Conservation (phyloP, 75 land plant genomes). For the Ceratopteris richardii region DNA sequence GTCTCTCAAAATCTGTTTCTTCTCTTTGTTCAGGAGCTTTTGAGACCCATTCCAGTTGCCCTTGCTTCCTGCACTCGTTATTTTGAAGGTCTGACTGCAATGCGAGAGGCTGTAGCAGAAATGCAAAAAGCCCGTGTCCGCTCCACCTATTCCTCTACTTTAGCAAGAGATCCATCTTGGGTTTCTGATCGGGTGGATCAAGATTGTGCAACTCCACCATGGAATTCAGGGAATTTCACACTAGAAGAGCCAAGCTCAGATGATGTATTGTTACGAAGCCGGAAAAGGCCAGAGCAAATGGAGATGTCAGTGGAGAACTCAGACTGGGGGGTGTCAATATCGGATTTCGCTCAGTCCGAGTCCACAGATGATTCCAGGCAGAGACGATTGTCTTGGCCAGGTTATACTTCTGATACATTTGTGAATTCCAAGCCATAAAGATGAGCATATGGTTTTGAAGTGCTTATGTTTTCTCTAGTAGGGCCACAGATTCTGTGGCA, state of each 20-base stretch:
- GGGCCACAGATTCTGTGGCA: too few species aligned
- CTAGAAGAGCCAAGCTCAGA: slow-evolving; percentile 34
- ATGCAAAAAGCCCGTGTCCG: slow-evolving; percentile 74
- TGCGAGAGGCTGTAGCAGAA: slow-evolving; percentile 83
- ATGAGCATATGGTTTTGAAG: too few species aligned
- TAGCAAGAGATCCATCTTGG: slow-evolving; percentile 23
- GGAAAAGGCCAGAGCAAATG: slow-evolving; percentile 16
- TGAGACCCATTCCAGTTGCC: slow-evolving; percentile 94
- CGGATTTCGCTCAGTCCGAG: slow-evolving; percentile 12
- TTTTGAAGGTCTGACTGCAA: slow-evolving; percentile 88
- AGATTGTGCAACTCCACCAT: slow-evolving; percentile 27
- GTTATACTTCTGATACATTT: background rate
- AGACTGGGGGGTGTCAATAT: slow-evolving; percentile 14
- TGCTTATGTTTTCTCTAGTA: too few species aligned
- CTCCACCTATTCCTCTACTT: slow-evolving; percentile 23
- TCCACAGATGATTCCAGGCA: slow-evolving; percentile 25
- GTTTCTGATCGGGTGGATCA: slow-evolving; percentile 15
- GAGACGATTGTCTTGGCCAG: slow-evolving; percentile 51
- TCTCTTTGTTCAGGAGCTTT: slow-evolving; percentile 62
- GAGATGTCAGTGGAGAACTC: slow-evolving; percentile 4
- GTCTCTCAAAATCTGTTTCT: too few species aligned
- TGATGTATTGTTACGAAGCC: slow-evolving; percentile 32
- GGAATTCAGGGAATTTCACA: slow-evolving; percentile 13
- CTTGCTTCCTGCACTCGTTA: slow-evolving; percentile 95
- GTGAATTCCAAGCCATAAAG: too few species aligned